Conservation (phyloP, 2,329 filamentous ascomycete genomes). For the Emergomyces orientalis region DNA sequence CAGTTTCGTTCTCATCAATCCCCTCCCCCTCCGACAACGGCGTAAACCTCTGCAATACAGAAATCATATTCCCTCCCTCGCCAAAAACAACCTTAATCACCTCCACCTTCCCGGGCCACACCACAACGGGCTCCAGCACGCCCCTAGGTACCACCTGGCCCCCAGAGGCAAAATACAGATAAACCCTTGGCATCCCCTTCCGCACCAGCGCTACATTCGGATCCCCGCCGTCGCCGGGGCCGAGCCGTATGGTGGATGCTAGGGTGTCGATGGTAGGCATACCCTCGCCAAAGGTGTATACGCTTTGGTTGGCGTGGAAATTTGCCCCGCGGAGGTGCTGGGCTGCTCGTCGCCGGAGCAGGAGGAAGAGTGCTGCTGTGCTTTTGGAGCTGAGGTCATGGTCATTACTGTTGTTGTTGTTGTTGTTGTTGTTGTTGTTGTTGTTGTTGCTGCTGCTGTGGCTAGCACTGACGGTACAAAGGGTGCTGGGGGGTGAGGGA, state of each 20-base stretch:
- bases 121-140: constrained; percentile 19
- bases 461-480: too few relatives aligned
- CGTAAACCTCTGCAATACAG: constrained; percentile 28
- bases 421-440: too few relatives aligned
- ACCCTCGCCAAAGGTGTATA: constrained; percentile 21
- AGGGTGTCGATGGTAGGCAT: constrained; percentile 24
- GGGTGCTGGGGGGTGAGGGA: constrained; percentile 19
- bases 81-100: constrained; percentile 27
- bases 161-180: constrained; percentile 20
- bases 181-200: constrained; percentile 23
- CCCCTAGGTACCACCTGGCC: constrained; percentile 15
- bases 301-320: constrained; percentile 24
- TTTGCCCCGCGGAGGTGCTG: constrained; percentile 30
- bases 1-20: constrained; percentile 13
- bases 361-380: constrained; percentile 23
- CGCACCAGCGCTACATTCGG: constrained; percentile 23
- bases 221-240: constrained; percentile 5
- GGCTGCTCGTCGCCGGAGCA: constrained; percentile 25
- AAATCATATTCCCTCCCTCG: constrained; percentile 17
- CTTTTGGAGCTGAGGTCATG: background rate
- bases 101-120: constrained; percentile 22
- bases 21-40: constrained; percentile 17
- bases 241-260: constrained; percentile 24
- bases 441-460: too few relatives aligned
- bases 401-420: too few relatives aligned